Evolutionary conservation across 352 stramenopile genomes (phyloP), one percentile per base, ranked within the genome.

Genomic region (Pythium volutum): DNA sequence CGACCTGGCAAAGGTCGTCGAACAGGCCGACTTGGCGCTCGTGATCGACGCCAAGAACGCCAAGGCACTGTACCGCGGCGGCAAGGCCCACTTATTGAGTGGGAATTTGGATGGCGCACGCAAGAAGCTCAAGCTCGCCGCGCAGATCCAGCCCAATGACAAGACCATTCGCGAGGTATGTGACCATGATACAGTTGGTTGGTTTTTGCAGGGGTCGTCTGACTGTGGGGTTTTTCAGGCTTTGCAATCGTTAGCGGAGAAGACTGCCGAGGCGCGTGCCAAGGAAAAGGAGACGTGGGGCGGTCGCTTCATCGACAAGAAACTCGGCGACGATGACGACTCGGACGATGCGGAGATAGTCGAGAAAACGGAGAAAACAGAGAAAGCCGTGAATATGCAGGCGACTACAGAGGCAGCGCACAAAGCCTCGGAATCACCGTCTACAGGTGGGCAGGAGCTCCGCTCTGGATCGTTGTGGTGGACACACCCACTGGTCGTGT

Each of bases 41-140:
- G 62, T 51, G 41, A 90, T 93, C 45, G 83, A 96, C n/a, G 58
- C 74, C 4, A 66, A 83, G 9, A 94, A 93, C 58, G 67, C 86
- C 59, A 96, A 96, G 61, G 87, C 83, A n/a, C 60, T 95, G 31
- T 96, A 95, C 50, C 83, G 84, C 46, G 70, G 76, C 26, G 87
- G 86, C 16, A 75, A 78, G 9, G 86, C 86, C 29, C 70, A 85
- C 29, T 62, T 92, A 31, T 46, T 89, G 9, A 70, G 52, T 2
- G 82, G 78, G 27, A 70, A 95, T 56, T 46, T 91, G 36, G 72
- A 87, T 39, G 68, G 34, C 10, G 86, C 87, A 1, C 74, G 70
- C 41, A 70, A 73, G 52, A 88, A 92, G 49, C 64, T 96, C n/a
- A 79, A 75, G 7, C 74, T 79, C 33, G 86, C 87, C 0, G 79